These are phyloP conservation scores for Evansstolkia leycettana DNA, from an alignment of 495 filamentous ascomycete genomes.

Conservation along the genomic window DNA sequence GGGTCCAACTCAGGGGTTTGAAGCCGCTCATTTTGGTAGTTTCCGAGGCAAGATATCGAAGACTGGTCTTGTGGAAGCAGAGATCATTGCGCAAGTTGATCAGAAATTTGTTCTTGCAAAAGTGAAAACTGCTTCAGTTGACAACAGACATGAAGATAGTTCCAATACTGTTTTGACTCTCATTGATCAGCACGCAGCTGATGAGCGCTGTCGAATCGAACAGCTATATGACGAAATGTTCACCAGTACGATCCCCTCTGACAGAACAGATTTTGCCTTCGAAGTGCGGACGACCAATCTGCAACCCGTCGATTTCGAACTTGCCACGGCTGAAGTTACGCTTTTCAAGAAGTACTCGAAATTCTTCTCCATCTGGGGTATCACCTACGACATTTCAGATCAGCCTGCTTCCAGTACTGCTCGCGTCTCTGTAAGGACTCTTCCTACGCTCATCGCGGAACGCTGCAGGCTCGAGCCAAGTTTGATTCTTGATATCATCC, in stretches of 20 bases:
- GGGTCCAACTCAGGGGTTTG: constrained; percentile 4
- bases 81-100: constrained; percentile 74
- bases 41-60: constrained; percentile 53
- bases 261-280: not conserved
- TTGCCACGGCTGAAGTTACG: constrained; percentile 42
- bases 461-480: constrained; percentile 60
- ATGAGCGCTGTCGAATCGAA: constrained; percentile 79
- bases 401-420: constrained; percentile 4
- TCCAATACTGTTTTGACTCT: constrained; percentile 44
- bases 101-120: constrained; percentile 76
- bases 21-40: constrained; percentile 8
- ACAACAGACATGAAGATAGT: not conserved
- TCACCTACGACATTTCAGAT: constrained; percentile 38
- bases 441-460: constrained; percentile 64
- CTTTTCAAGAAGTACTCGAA: constrained; percentile 40
- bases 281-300: constrained; percentile 17
- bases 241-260: not conserved
- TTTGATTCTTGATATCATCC: constrained; percentile 55
- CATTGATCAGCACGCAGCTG: constrained; percentile 90
- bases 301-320: constrained; percentile 49
- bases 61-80: constrained; percentile 43
- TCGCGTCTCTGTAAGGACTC: constrained; percentile 35
- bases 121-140: constrained; percentile 14
- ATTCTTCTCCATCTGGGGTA: constrained; percentile 61
- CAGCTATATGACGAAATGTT: constrained; percentile 41